These are phyloP conservation scores for Coniferiporia sulphurascens DNA, from an alignment of 1,284 basidiomycete species.

Conservation along the genomic window DNA sequence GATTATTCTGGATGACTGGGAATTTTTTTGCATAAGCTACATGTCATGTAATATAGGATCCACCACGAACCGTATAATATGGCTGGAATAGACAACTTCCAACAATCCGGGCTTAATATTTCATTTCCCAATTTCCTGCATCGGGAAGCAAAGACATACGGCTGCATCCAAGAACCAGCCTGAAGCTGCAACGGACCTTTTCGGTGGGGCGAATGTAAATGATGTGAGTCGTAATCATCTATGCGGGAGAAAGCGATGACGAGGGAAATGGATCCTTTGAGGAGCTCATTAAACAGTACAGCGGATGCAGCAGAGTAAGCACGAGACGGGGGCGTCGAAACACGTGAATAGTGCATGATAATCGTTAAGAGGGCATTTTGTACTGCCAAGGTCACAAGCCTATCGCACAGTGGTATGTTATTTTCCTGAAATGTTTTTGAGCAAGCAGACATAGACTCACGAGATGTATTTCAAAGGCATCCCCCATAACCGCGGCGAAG, in stretches of 20 bases:
- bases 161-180: slow-evolving; percentile 9
- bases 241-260: slow-evolving; percentile 56
- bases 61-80: slow-evolving; percentile 62
- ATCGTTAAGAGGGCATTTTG: slow-evolving; percentile 96
- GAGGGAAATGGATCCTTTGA: slow-evolving; percentile 91
- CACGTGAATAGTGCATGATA: slow-evolving; percentile 94
- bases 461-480: slow-evolving; percentile 60
- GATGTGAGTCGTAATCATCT: slow-evolving; percentile 34
- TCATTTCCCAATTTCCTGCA: slow-evolving; percentile 47
- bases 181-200: slow-evolving; percentile 9
- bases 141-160: slow-evolving; percentile 42
- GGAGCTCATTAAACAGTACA: slow-evolving; percentile 88
- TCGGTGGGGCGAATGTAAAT: slow-evolving; percentile 30
- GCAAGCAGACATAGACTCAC: slow-evolving; percentile 34
- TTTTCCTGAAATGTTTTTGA: slow-evolving; percentile 2
- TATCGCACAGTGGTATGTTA: slow-evolving; percentile 29
- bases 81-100: slow-evolving; percentile 96
- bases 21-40: neutral
- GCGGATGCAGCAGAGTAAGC: slow-evolving; percentile 91
- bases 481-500: slow-evolving; percentile 38
- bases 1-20: slow-evolving; percentile 86
- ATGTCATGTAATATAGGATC: slow-evolving; percentile 7
- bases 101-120: slow-evolving; percentile 81
- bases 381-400: slow-evolving; percentile 88
- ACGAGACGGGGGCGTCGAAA: slow-evolving; percentile 69